Percentiles rank a stretch among this genome's conserved stretches.
Conservation (phyloP, 805 yeast species). For the Saccharomycopsis sp. region DNA sequence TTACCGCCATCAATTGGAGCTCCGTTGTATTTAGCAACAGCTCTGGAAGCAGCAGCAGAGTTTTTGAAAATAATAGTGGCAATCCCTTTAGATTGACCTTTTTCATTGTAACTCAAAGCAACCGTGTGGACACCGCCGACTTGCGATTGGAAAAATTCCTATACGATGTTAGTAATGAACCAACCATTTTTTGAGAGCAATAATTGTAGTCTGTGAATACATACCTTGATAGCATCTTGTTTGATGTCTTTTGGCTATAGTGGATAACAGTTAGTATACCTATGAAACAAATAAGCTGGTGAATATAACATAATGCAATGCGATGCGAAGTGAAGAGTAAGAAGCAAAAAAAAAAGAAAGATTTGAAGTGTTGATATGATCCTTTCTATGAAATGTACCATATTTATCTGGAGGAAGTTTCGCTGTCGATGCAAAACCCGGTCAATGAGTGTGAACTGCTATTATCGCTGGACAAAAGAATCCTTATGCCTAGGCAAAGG, state of each 20-base stretch:
- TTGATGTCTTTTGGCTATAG: slow-evolving; percentile 70
- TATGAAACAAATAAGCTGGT: slow-evolving; percentile 9
- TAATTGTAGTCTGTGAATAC: slow-evolving; percentile 29
- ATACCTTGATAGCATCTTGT: slow-evolving; percentile 79
- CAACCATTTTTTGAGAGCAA: not conserved
- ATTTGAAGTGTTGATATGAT: not conserved
- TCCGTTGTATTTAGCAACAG: slow-evolving; percentile 81
- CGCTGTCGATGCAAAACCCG: not conserved
- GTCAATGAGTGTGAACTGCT: too few species aligned
- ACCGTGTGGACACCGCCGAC: slow-evolving; percentile 78
- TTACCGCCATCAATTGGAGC: slow-evolving; percentile 91
- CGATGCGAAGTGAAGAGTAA: not conserved
- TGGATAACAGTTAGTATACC: slow-evolving; percentile 16
- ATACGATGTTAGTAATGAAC: slow-evolving; percentile 20
- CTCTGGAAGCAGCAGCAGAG: slow-evolving; percentile 63
- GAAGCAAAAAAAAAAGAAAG: slow-evolving; percentile 8
- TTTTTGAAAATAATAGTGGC: slow-evolving; percentile 78
- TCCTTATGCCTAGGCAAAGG: too few species aligned
- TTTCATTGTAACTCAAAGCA: slow-evolving; percentile 72
- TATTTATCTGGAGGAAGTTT: not conserved
- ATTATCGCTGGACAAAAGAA: too few species aligned
- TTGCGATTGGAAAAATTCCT: slow-evolving; percentile 86
- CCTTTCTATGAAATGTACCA: not conserved
- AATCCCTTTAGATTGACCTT: slow-evolving; percentile 86
- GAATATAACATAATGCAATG: not conserved